Conservation (phyloP, 129 eudicot genomes). For the Tagetes patula region DNA sequence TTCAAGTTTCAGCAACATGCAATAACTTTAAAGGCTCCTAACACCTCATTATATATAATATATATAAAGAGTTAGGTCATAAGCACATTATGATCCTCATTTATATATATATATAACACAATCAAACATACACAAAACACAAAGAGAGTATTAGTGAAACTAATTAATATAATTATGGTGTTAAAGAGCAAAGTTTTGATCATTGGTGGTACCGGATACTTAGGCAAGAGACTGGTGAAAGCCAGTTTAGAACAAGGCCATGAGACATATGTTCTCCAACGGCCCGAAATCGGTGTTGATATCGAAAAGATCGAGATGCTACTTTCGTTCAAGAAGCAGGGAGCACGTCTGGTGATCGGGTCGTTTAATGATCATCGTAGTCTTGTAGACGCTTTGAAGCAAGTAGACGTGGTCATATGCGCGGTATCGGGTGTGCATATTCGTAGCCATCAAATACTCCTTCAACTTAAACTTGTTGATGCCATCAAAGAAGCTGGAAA, state of each 20-base stretch:
- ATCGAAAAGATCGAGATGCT: conserved; percentile 67
- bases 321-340: conserved; percentile 61
- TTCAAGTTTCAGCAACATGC: background rate
- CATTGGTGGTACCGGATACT: conserved; percentile 59
- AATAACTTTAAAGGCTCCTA: background rate
- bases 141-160: too few species aligned
- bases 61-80: too few species aligned
- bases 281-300: conserved; percentile 52
- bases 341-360: conserved; percentile 58
- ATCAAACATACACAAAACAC: too few species aligned
- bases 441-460: conserved; percentile 61
- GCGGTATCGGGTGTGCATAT: conserved; percentile 82
- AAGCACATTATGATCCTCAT: background rate
- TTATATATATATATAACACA: too few species aligned
- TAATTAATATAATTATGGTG: conserved; percentile 2
- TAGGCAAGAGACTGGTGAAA: conserved; percentile 56
- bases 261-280: conserved; percentile 43
- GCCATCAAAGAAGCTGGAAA: conserved; percentile 89
- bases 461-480: conserved; percentile 85
- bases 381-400: conserved; percentile 71
- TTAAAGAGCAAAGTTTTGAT: conserved; percentile 50
- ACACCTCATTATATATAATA: background rate
- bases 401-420: conserved; percentile 72
- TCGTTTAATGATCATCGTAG: conserved; percentile 64
- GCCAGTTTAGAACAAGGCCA: conserved; percentile 57